Evolutionary conservation across 2,329 filamentous ascomycete genomes (phyloP).

Genomic region (Colletotrichum sp.): DNA sequence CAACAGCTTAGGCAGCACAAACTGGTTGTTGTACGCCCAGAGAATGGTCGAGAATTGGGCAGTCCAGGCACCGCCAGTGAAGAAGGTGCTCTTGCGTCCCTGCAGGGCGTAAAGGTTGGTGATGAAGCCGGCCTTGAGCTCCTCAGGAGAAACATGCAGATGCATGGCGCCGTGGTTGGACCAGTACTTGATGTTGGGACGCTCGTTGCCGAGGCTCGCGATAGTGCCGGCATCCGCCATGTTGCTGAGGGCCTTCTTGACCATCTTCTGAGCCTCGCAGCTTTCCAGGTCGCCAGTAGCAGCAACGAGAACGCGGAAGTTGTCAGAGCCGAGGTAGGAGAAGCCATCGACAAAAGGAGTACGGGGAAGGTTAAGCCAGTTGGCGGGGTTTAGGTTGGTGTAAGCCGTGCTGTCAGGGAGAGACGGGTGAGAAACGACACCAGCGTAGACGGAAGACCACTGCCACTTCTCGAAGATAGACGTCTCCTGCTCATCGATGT

Average conservation of each 20-base stretch:
- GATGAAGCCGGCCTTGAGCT: constrained; percentile 39
- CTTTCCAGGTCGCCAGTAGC: constrained; percentile 24
- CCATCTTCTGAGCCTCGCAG: constrained; percentile 27
- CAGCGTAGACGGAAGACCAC: constrained; percentile 35
- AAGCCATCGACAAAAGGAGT: constrained; percentile 32
- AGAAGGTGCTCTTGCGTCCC: constrained; percentile 43
- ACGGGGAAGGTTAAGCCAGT: constrained; percentile 29
- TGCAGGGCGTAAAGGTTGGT: constrained; percentile 40
- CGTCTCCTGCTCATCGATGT: constrained; percentile 34
- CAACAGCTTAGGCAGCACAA: constrained; percentile 30
- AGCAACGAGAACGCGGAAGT: constrained; percentile 31
- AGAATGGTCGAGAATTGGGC: constrained; percentile 35
- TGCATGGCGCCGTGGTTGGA: constrained; percentile 35
- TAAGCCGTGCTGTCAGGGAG: constrained; percentile 30
- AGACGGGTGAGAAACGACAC: constrained; percentile 34
- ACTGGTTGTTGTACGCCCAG: constrained; percentile 36
- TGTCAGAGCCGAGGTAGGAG: constrained; percentile 28
- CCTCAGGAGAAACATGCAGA: constrained; percentile 30
- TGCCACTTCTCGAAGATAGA: constrained; percentile 35
- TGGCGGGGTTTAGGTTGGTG: constrained; percentile 30
- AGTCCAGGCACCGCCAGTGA: constrained; percentile 38
- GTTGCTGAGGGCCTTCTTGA: constrained; percentile 25
- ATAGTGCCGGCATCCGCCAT: constrained; percentile 27
- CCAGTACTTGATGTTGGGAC: constrained; percentile 29
- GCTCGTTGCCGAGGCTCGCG: constrained; percentile 9